These are phyloP conservation scores for Lagenidium giganteum DNA, from an alignment of 352 stramenopile genomes.

Conservation along the genomic window DNA sequence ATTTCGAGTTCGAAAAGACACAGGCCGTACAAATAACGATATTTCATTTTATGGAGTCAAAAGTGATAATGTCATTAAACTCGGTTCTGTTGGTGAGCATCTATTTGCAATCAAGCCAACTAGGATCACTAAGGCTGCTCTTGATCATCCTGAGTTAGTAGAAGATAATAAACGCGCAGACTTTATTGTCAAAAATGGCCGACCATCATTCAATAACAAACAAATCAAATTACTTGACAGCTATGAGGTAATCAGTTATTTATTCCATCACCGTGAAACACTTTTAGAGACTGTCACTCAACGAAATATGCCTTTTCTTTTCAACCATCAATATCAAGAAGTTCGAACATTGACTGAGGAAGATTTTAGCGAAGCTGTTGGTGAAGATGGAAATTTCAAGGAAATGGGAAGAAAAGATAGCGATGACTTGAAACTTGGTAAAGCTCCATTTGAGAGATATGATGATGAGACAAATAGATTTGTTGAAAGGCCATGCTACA, in stretches of 20 bases:
- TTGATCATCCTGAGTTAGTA: constrained; percentile 22
- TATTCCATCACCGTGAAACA: constrained; percentile 15
- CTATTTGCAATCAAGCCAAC: constrained; percentile 22
- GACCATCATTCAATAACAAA: constrained; percentile 10
- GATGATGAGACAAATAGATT: neutral
- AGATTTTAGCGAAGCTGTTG: too few species aligned
- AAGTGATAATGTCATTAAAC: constrained; percentile 11
- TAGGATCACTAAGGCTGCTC: constrained; percentile 16
- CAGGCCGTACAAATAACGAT: constrained; percentile 9
- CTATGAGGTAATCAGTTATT: constrained; percentile 18
- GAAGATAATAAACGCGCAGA: constrained; percentile 11
- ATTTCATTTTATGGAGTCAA: constrained; percentile 10
- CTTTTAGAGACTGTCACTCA: constrained; percentile 8
- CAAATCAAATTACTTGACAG: constrained; percentile 17
- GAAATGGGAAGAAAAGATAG: constrained; percentile 11
- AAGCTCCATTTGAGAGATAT: constrained; percentile 5
- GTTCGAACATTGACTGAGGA: neutral
- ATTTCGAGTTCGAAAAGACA: constrained; percentile 8
- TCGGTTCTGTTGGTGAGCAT: constrained; percentile 18
- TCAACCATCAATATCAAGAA: constrained; percentile 15
- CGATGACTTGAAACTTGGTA: neutral
- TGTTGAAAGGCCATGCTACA: constrained; percentile 3
- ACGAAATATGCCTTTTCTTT: constrained; percentile 2
- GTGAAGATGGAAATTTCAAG: constrained; percentile 2
- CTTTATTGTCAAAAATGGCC: constrained; percentile 15